Base-by-base conservation (phyloP, 345 rosid species). In the Carallia pectinifolia region DNA sequence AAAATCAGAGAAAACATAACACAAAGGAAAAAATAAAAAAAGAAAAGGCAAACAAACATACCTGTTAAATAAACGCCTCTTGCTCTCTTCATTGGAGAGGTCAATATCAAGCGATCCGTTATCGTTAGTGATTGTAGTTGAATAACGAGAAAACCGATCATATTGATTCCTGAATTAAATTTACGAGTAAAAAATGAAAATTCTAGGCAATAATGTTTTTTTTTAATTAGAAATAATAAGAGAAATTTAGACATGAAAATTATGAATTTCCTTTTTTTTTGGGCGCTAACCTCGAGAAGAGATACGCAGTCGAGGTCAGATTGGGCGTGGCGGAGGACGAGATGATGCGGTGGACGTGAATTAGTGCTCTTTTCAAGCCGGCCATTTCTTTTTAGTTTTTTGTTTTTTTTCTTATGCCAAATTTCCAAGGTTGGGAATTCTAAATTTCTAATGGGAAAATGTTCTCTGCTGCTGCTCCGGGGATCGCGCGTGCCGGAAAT, bases 61-160 rank as follows among this genome's bases (percentile, higher is more conserved):
- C 97, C 97, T 94, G 82, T 91, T 94, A 79, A 71, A 77, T 44
- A 91, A 67, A 61, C 84, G 88, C 73, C 96, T 76, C 76, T 81
- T 90, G 80, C 79, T 87, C 80, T 90, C 96, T 62, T 88, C 89
- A 34, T 44, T 81, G 67, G 96, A 88, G 76, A 91, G 86, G 73
- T 88, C 89, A 15, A 89, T 75, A 61, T 81, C 82, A 5, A 70
- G 65, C 44, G 78, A 79, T 66, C 77, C 83, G 47, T 75, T 1
- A 54, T 39, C 71, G 36, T 61, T n/a, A 4, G 56, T 60, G 64
- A 67, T 77, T 27, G 50, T 79, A 13, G 84, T 79, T 72, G 83
- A 90, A 71, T 76, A 87, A 56, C 81, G 81, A 29, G 78, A 56
- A 68, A 81, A 71, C 72, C 81, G 82, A 58, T 79, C 74, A 73